Evolutionary conservation across 1,284 basidiomycete genomes (phyloP).

Genomic region (Polyporus tsugae): DNA sequence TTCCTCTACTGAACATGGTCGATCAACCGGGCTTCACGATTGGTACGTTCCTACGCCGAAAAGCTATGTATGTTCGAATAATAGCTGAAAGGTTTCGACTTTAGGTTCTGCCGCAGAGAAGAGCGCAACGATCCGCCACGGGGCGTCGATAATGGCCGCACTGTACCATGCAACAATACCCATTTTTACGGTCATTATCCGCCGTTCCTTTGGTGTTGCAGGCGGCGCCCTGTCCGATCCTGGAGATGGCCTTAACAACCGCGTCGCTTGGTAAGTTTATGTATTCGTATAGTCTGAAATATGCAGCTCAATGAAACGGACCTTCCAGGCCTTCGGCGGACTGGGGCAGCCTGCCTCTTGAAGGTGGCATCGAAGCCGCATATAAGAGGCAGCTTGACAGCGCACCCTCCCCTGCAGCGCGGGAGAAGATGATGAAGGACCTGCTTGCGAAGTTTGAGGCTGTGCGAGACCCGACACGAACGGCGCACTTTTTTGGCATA

Average conservation of each 20-base stretch:
- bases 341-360: conserved; percentile 53
- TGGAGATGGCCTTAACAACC: conserved; percentile 46
- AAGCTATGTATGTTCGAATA: background rate
- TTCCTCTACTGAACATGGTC: conserved; percentile 49
- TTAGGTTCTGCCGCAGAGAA: conserved; percentile 49
- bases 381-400: conserved; percentile 52
- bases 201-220: conserved; percentile 52
- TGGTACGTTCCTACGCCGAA: conserved; percentile 10
- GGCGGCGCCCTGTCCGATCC: conserved; percentile 51
- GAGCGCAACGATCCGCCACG: conserved; percentile 51
- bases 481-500: conserved; percentile 50
- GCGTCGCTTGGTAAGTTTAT: conserved; percentile 50
- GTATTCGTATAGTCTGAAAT: too few species aligned
- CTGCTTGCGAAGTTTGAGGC: conserved; percentile 49
- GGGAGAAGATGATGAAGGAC: conserved; percentile 48
- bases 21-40: conserved; percentile 51
- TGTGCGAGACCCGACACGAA: conserved; percentile 47
- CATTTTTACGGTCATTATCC: conserved; percentile 50
- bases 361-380: conserved; percentile 54
- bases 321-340: conserved; percentile 52
- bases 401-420: conserved; percentile 42
- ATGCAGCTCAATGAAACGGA: background rate
- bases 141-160: conserved; percentile 49
- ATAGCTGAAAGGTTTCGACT: background rate
- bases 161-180: conserved; percentile 50